A percentile compares a stretch with the other conserved stretches of the same genome.
These are phyloP conservation scores for Tolypocladium guangdongense DNA, from an alignment of 2,329 filamentous ascomycete species.

Conservation along the genomic window DNA sequence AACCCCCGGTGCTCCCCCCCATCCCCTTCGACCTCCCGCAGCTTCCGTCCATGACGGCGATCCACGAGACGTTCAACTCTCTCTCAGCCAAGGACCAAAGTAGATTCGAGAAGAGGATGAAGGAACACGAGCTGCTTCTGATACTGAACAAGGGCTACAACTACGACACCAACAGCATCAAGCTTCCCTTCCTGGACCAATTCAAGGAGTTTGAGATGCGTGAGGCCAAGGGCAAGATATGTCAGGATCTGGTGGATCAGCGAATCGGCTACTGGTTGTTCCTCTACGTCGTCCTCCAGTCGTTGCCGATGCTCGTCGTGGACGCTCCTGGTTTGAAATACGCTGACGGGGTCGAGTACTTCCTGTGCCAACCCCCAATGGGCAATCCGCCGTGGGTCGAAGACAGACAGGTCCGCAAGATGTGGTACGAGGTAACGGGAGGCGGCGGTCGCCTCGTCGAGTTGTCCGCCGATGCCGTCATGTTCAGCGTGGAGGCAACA, in stretches of 20 bases:
- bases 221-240: conserved; percentile 51
- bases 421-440: conserved; percentile 67
- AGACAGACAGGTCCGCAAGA: conserved; percentile 49
- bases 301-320: conserved; percentile 64
- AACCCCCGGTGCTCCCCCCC: conserved; percentile 80
- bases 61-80: conserved; percentile 52
- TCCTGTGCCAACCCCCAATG: conserved; percentile 65
- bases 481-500: conserved; percentile 50
- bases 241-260: conserved; percentile 58
- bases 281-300: conserved; percentile 67
- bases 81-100: conserved; percentile 63
- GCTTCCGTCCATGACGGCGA: conserved; percentile 56
- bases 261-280: conserved; percentile 74
- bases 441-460: conserved; percentile 42
- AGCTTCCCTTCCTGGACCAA: conserved; percentile 53
- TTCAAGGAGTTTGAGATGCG: conserved; percentile 64
- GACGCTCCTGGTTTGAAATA: conserved; percentile 61
- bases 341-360: conserved; percentile 68
- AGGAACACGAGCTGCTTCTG: conserved; percentile 65
- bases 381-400: conserved; percentile 66
- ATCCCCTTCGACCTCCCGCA: conserved; percentile 83
- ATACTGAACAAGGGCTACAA: conserved; percentile 78
- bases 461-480: conserved; percentile 47
- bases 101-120: conserved; percentile 62
- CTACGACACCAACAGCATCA: conserved; percentile 50